phyloP scores from a whole-genome alignment of 768 basidiomycete genomes.

The Suillus cothurnatus region DNA sequence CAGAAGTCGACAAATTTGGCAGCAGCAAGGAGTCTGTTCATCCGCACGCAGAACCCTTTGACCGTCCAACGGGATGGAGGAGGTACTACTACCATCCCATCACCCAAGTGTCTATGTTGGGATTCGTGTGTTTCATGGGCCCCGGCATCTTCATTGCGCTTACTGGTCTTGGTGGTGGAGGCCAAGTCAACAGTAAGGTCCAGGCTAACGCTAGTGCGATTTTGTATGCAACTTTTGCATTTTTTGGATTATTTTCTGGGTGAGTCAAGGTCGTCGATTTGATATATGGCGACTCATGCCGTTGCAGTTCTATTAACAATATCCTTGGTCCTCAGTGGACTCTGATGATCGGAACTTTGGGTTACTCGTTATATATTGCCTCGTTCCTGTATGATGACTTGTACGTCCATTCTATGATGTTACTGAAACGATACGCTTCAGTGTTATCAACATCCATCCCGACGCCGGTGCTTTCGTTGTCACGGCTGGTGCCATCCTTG shows the following conservation, averaged over 20 bases:
- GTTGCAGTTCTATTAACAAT: constrained; percentile 67
- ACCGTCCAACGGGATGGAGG: constrained; percentile 53
- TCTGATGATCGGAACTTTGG: constrained; percentile 66
- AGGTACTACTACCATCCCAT: constrained; percentile 57
- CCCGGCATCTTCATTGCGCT: constrained; percentile 78
- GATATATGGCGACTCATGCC: not conserved
- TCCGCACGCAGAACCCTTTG: constrained; percentile 31
- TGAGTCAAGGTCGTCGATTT: constrained; percentile 34
- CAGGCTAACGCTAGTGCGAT: constrained; percentile 71
- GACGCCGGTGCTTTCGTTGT: constrained; percentile 61
- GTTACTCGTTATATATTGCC: constrained; percentile 73
- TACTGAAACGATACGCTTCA: constrained; percentile 24
- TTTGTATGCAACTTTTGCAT: constrained; percentile 64
- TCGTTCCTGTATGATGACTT: constrained; percentile 60
- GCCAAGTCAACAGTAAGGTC: constrained; percentile 66
- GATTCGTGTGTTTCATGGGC: constrained; percentile 63
- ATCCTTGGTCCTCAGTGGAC: constrained; percentile 69
- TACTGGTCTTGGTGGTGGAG: constrained; percentile 79
- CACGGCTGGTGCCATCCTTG: constrained; percentile 66
- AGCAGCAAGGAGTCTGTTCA: not conserved
- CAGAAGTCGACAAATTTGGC: constrained; percentile 9
- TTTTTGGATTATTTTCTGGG: constrained; percentile 71
- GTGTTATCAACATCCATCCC: constrained; percentile 67
- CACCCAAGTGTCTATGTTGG: constrained; percentile 53
- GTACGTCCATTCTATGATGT: not conserved